Evolutionary conservation across 371 early-diverging fungal species (phyloP).

Genomic region (Dipsacomyces acuminosporus): DNA sequence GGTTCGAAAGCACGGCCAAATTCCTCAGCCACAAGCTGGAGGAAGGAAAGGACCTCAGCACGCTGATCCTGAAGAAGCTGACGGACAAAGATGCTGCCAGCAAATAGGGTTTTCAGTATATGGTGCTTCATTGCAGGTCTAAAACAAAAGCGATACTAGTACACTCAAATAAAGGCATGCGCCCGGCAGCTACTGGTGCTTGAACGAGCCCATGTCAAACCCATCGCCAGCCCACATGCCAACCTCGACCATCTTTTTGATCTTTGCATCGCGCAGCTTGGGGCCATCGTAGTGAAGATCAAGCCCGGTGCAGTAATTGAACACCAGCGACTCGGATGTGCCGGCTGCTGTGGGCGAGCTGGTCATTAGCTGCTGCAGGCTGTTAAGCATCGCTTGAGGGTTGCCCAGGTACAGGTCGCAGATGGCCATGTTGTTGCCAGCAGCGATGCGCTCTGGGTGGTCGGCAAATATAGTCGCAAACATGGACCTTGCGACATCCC

Average conservation of each 20-base stretch:
- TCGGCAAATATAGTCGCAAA: conserved; percentile 8
- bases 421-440: conserved; percentile 33
- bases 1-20: conserved; percentile 74
- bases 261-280: conserved; percentile 23
- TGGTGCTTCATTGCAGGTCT: no score
- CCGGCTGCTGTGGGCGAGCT: conserved; percentile 37
- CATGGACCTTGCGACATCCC: conserved; percentile 19
- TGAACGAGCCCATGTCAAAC: conserved; percentile 34
- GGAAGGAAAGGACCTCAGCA: conserved; percentile 66
- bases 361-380: conserved; percentile 33
- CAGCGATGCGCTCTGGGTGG: conserved; percentile 19
- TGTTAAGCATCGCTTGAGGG: conserved; percentile 37
- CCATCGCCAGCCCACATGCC: conserved; percentile 48
- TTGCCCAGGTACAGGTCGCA: conserved; percentile 45
- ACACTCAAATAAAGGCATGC: no score
- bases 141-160: no score
- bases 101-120: no score
- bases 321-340: conserved; percentile 35
- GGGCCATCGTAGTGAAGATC: conserved; percentile 42
- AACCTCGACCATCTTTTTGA: conserved; percentile 37
- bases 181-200: conserved; percentile 13
- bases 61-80: conserved; percentile 57
- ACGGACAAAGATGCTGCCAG: conserved; percentile 15
- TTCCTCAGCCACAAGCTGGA: conserved; percentile 77
- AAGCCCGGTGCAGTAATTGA: conserved; percentile 44